Evolutionary conservation across 2,329 filamentous ascomycete genomes (phyloP), one percentile per base, ranked within the genome.

Genomic region (Aspergillus luchuensis): DNA sequence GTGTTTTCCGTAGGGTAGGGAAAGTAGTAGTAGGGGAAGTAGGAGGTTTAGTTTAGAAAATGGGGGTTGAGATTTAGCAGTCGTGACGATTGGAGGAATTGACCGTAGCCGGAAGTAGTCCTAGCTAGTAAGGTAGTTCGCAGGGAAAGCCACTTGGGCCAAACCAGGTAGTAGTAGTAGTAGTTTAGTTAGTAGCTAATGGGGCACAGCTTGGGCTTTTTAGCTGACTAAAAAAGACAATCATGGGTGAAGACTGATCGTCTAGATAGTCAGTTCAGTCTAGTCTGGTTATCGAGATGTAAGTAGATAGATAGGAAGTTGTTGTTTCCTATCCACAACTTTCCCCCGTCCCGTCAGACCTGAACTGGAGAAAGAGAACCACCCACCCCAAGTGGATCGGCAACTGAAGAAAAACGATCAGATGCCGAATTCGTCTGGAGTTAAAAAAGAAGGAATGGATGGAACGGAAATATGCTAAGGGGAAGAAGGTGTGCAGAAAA

Each of bases 31-130:
- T 30, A 30, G 28, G 28, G 28, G 28, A 30, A 30, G 28, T 30
- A 19, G 30, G 47, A 45, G 41, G 41, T 45, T 36, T 36, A 36
- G 33, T 36, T 36, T 39, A 53, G 30, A 57, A 43, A 10, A 49
- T 48, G 36, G 56, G 47, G 49, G 56, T 52, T 30, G 50, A 51
- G 59, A 50, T 50, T 45, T 58, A 56, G 49, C 59, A 60, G 38
- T 38, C 28, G 53, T 57, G 41, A 59, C 58, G 62, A 64, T 65
- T 64, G 64, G 62, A 61, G 54, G 56, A 58, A 55, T 65, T 47
- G 30, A 56, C 38, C 36, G 53, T 52, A 60, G 60, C 56, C 58
- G 50, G 50, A 57, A 47, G 56, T 57, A 53, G 57, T 50, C 55
- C 17, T n/a, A 53, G 23, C 17, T n/a, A 53, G 23, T 49, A 49